Evolutionary conservation across 1,284 basidiomycete genomes (phyloP).

Genomic region (Vanrija sp.): DNA sequence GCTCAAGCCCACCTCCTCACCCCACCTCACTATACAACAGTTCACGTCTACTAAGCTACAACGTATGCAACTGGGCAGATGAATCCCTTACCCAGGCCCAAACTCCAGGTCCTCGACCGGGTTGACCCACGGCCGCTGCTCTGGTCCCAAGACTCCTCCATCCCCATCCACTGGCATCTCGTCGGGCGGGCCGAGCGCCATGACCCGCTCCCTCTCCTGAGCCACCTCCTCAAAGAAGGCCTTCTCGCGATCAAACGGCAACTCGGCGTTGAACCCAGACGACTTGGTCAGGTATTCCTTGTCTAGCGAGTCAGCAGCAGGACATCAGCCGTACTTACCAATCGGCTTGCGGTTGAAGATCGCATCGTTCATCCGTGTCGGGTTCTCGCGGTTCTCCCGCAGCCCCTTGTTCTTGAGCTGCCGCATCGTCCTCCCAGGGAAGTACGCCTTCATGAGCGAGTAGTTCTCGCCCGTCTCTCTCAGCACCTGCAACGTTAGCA

Average conservation of each 20-base stretch:
- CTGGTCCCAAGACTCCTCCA: too few relatives aligned
- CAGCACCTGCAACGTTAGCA: conserved; percentile 27
- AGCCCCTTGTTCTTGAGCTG: conserved; percentile 36
- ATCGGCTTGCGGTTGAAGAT: conserved; percentile 35
- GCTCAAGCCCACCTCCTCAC: too few relatives aligned
- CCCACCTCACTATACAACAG: background rate
- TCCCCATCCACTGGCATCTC: too few relatives aligned
- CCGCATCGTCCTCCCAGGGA: conserved; percentile 34
- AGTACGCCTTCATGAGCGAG: conserved; percentile 40
- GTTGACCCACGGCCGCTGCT: too few relatives aligned
- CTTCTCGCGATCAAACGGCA: conserved; percentile 27
- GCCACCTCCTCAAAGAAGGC: conserved; percentile 31
- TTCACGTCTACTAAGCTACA: background rate
- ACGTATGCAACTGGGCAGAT: background rate
- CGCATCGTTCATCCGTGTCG: conserved; percentile 33
- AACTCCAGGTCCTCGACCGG: background rate
- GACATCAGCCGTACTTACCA: conserved; percentile 11
- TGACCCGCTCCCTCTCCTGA: conserved; percentile 21
- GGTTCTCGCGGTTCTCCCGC: conserved; percentile 34
- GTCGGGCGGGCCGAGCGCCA: too few relatives aligned
- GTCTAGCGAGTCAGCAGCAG: conserved; percentile 18
- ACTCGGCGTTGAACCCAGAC: conserved; percentile 28
- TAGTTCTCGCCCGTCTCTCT: conserved; percentile 44
- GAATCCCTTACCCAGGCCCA: background rate
- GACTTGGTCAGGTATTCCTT: conserved; percentile 33